These are phyloP conservation scores for Diphasiastrum complanatum DNA, from an alignment of 83 land plant genomes.

Conservation along the genomic window DNA sequence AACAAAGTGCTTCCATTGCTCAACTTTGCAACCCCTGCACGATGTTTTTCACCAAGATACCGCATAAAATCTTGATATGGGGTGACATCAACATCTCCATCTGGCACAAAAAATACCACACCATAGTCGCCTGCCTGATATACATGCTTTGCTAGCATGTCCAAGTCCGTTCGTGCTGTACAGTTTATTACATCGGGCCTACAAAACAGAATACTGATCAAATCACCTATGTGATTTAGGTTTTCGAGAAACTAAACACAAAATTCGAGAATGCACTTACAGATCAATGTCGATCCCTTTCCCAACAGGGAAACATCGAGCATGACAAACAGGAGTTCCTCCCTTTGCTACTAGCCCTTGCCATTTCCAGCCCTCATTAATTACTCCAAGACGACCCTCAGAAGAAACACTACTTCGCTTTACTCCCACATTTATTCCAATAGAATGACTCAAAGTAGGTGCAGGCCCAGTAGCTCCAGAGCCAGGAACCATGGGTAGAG, in stretches of 20 bases:
- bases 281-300: slow-evolving; percentile 44
- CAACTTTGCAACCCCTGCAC: slow-evolving; percentile 93
- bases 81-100: slow-evolving; percentile 72
- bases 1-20: slow-evolving; percentile 83
- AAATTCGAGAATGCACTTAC: slow-evolving; percentile 35
- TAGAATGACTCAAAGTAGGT: neutral
- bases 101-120: slow-evolving; percentile 75
- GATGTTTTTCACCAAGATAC: slow-evolving; percentile 62
- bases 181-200: slow-evolving; percentile 85
- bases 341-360: slow-evolving; percentile 78
- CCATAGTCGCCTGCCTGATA: slow-evolving; percentile 74
- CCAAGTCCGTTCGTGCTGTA: slow-evolving; percentile 84
- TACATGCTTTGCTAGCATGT: slow-evolving; percentile 71
- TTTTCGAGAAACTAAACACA: neutral
- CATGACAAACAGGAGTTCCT: slow-evolving; percentile 64
- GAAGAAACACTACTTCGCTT: neutral
- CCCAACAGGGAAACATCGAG: slow-evolving; percentile 55
- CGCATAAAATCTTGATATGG: slow-evolving; percentile 84
- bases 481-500: no score
- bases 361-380: slow-evolving; percentile 39
- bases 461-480: no score
- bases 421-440: neutral
- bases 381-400: neutral
- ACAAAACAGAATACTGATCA: slow-evolving; percentile 18
- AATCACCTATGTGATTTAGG: neutral